Evolutionary conservation across 2,329 filamentous ascomycete genomes (phyloP).

Genomic region (Phoma sp.): DNA sequence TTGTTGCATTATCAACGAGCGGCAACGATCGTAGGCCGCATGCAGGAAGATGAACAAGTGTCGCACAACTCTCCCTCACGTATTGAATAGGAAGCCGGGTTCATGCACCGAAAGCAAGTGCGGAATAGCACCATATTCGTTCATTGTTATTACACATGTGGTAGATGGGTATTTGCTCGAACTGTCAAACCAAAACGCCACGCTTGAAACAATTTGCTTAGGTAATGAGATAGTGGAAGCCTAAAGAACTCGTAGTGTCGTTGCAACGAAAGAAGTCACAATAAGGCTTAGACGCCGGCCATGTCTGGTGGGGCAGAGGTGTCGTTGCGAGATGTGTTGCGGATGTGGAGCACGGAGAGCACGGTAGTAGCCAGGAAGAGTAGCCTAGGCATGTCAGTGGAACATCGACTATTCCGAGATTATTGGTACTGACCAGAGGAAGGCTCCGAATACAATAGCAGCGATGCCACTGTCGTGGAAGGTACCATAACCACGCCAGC

Average conservation of each 20-base stretch:
- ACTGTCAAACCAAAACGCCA: conserved; percentile 7
- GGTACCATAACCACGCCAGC: conserved; percentile 50
- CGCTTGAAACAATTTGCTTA: conserved; percentile 6
- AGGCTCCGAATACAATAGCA: conserved; percentile 70
- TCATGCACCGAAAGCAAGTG: no score
- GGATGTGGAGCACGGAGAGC: conserved; percentile 56
- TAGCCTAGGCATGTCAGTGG: conserved; percentile 49
- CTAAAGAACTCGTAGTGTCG: no score
- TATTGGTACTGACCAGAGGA: conserved; percentile 62
- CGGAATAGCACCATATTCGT: no score
- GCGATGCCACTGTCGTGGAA: conserved; percentile 67
- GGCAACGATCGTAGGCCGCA: no score
- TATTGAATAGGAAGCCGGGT: no score
- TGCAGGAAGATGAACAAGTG: no score
- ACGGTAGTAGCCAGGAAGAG: conserved; percentile 59
- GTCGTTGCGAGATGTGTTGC: conserved; percentile 46
- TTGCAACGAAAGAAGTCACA: background rate
- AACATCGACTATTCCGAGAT: background rate
- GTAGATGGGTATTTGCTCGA: background rate
- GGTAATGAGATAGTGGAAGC: background rate
- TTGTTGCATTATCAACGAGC: no score
- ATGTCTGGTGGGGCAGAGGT: conserved; percentile 44
- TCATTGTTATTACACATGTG: no score
- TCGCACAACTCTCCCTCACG: no score
- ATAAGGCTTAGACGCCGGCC: conserved; percentile 45